phyloP scores from a whole-genome alignment of 2,329 filamentous ascomycete genomes.

The Aspergillus ibericus region DNA sequence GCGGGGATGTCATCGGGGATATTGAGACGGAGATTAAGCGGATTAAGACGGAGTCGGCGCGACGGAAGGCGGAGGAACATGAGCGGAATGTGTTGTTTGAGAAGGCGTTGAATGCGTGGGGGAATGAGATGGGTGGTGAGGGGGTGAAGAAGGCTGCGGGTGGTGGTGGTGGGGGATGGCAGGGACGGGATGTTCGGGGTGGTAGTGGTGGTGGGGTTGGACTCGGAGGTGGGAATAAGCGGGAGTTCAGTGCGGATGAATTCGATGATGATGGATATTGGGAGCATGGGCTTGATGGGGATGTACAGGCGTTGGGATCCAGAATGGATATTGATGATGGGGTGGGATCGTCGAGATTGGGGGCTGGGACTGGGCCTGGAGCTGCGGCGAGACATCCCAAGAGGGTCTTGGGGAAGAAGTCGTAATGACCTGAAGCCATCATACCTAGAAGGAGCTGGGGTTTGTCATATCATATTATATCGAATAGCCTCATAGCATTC shows the following conservation, averaged over 20 bases:
- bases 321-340: conserved; percentile 45
- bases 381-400: conserved; percentile 32
- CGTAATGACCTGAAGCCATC: conserved; percentile 12
- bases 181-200: conserved; percentile 12
- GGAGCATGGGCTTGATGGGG: conserved; percentile 31
- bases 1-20: conserved; percentile 68
- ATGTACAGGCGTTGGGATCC: conserved; percentile 26
- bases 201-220: conserved; percentile 12
- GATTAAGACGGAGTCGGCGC: conserved; percentile 61
- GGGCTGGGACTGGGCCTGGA: conserved; percentile 18
- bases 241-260: conserved; percentile 41
- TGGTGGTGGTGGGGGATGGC: conserved; percentile 8
- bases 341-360: conserved; percentile 26
- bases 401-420: conserved; percentile 38
- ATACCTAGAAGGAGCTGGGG: neutral
- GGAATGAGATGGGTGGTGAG: conserved; percentile 12
- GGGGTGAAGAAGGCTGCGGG: neutral
- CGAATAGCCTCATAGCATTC: neutral
- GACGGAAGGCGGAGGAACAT: conserved; percentile 53
- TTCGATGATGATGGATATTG: conserved; percentile 41
- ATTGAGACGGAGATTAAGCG: conserved; percentile 72
- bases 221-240: conserved; percentile 37
- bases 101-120: conserved; percentile 47
- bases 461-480: neutral
- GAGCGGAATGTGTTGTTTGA: conserved; percentile 53